Base-by-base conservation (phyloP, 116 monocot genomes). In the Posidonia oceanica region DNA sequence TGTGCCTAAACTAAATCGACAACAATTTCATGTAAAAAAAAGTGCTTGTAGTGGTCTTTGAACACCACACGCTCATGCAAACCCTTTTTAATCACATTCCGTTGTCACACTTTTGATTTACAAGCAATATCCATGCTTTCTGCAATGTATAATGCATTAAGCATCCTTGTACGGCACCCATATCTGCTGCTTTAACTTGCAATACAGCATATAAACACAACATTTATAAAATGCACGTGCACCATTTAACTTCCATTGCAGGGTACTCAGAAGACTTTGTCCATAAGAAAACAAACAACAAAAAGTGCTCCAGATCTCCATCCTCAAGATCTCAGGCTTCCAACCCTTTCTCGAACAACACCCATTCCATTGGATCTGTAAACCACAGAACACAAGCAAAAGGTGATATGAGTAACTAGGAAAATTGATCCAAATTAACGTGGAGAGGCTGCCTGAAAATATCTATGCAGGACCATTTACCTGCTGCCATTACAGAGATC, bases 401-500 rank as follows among this genome's bases (percentile, higher is more conserved):
- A 29, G 29, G 29, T 29, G 29, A 29, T 29, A 29, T 29, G 29
- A 1, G 29, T 29, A 29, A 29, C 1, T 29, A 29, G 29, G 29
- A 29, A 29, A 29, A 29, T 29, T 29, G 29, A 29, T 29, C 29
- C 29, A 29, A 0, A 29, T 29, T 29, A 29, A 29, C 29, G 29
- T 29, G 29, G 29, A 1, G 29, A 29, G 29, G 29, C 29, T 29
- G 29, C 1, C 29, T 29, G 29, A 29, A 16, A 16, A 56, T 7
- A 56, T 56, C 14, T 56, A 56, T 56, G 55, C 12, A 15, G 14
- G 55, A 56, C n/a, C n/a, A n/a, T 16, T 56, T 7, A n/a, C 14
- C n/a, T 5, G 55, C 14, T 56, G 67, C 22, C 7, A 14, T 72
- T 74, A 22, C 48, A 54, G 36, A 48, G 48, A 48, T 77, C 74